Conservation (phyloP, 208 protist species). For the Kentomonas sorsogonicus region DNA sequence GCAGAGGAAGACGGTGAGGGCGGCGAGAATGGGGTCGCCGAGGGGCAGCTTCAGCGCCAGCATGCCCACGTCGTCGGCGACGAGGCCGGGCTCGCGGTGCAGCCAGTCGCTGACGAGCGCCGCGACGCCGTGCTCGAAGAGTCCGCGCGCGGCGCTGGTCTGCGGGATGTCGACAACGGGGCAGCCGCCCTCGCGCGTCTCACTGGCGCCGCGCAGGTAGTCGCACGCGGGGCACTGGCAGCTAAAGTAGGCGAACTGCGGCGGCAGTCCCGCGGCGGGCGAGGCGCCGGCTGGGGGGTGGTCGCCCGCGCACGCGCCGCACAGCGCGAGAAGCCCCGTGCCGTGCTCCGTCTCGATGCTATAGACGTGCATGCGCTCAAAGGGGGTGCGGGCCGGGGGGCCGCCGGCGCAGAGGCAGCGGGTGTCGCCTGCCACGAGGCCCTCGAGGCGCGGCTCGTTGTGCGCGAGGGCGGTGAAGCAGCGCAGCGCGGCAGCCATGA, state of each 20-base stretch:
- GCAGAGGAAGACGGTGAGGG: constrained; percentile 26
- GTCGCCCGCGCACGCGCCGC: constrained; percentile 37
- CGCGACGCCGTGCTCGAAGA: constrained; percentile 20
- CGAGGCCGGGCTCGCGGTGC: constrained; percentile 17
- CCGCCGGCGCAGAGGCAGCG: constrained; percentile 8
- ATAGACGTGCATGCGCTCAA: constrained; percentile 48
- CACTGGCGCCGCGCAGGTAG: too few species aligned
- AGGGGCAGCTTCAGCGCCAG: constrained; percentile 47
- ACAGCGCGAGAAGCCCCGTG: constrained; percentile 26
- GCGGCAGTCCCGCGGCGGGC: constrained; percentile 18
- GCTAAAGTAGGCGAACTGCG: constrained; percentile 53
- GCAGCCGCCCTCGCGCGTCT: neutral
- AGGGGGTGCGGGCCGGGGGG: constrained; percentile 26
- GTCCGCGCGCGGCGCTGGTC: constrained; percentile 30
- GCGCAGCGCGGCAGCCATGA: constrained; percentile 47
- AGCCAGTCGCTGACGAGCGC: constrained; percentile 19
- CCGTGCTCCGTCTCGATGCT: constrained; percentile 18
- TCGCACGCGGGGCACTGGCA: constrained; percentile 47
- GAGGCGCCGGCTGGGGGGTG: constrained; percentile 36
- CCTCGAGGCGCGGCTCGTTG: constrained; percentile 38
- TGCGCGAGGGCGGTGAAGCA: constrained; percentile 65
- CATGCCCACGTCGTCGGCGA: constrained; percentile 61
- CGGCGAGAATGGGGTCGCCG: constrained; percentile 25
- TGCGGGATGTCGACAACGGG: constrained; percentile 1
- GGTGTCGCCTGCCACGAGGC: neutral